Evolutionary conservation across 1,284 basidiomycete genomes (phyloP), one percentile per base, ranked within the genome.

Genomic region (Moesziomyces parantarcticus): DNA sequence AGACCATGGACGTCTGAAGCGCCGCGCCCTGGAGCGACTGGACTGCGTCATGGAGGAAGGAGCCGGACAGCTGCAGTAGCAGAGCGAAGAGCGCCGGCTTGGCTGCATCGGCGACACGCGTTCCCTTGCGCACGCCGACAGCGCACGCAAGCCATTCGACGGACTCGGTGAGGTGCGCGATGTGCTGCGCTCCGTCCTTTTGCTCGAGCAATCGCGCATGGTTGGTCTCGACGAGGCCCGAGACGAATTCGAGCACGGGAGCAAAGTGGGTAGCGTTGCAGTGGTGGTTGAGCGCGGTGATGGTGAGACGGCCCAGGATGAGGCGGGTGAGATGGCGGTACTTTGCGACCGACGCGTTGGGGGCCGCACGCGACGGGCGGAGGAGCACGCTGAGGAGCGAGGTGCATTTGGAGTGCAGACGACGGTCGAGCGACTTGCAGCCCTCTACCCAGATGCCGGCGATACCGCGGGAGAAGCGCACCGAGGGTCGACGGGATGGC

Each of bases 401-500:
- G 34, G 60, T 50, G 29, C 70, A 69, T 26, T 67, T 60, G 26
- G 73, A 78, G 48, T 80, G 79, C 5, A 80, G 59, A 16, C 77
- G 69, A 11, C 72, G 58, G 25, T 80, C 79, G 40, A 79, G 59
- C 20, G 79, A 80, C 70, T 81, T 78, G 61, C 70, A 77, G 9
- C 71, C 81, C 48, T 83, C 71, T 3, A 75, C 71, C 76, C 80
- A 81, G 26, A 81, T 77, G 8, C 80, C 77, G 3, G 82, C 82
- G 8, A 83, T 72, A 41, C 78, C 82, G 20, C 68, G 47, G 9
- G 75, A 66, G 51, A 81, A 78, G 43, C 58, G 54, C 18, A 60
- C 57, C 7, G 64, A 67, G 8, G 68, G 58, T 26, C 67, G 57
- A n/a, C 53, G 50, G 1, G 54, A 56, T 20, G 64, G 50, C 25